These are phyloP conservation scores for Colletotrichum agaves DNA, from an alignment of 2,329 filamentous ascomycete species.

Conservation along the genomic window DNA sequence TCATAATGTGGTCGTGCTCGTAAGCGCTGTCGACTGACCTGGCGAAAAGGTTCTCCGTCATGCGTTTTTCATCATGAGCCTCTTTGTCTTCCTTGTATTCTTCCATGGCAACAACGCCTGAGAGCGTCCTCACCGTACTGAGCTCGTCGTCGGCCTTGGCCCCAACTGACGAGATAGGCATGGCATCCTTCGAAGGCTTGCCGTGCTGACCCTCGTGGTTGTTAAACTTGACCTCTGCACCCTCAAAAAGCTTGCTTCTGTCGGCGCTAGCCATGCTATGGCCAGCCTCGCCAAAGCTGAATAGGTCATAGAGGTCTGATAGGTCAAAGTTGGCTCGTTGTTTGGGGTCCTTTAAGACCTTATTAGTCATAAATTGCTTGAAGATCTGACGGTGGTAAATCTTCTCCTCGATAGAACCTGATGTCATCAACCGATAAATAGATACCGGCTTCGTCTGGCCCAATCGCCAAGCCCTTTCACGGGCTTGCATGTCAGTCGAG, in stretches of 20 bases:
- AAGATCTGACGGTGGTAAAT: conserved; percentile 99
- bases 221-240: conserved; percentile 74
- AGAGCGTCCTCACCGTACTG: conserved; percentile 61
- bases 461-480: conserved; percentile 93
- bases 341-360: conserved; percentile 93
- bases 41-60: conserved; percentile 91
- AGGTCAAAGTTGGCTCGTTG: conserved; percentile 92
- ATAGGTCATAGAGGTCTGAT: conserved; percentile 90
- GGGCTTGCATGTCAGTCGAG: conserved; percentile 93
- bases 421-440: conserved; percentile 97
- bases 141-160: conserved; percentile 30
- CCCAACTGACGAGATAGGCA: conserved; percentile 28
- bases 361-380: conserved; percentile 97
- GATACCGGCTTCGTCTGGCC: conserved; percentile 96
- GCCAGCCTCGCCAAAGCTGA: conserved; percentile 76
- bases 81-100: conserved; percentile 67
- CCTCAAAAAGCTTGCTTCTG: conserved; percentile 86
- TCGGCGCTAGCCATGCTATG: conserved; percentile 75
- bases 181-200: conserved; percentile 18
- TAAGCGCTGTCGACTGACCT: conserved; percentile 90
- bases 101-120: conserved; percentile 73
- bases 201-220: conserved; percentile 43
- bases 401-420: conserved; percentile 98
- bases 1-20: conserved; percentile 92
- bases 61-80: conserved; percentile 73